These are phyloP conservation scores for Flagelloscypha sp. DNA, from an alignment of 768 basidiomycete genomes.

Conservation along the genomic window DNA sequence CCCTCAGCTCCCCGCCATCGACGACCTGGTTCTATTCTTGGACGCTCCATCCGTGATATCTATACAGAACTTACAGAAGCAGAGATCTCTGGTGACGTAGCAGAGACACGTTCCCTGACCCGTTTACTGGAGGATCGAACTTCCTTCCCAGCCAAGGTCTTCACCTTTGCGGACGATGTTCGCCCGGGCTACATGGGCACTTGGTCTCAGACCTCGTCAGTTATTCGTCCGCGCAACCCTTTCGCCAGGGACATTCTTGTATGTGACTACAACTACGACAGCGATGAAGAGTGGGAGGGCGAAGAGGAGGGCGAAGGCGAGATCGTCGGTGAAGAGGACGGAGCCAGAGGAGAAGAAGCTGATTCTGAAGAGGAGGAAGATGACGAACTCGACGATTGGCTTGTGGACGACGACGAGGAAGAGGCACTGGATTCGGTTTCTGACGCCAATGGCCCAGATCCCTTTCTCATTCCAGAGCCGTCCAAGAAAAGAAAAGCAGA, in stretches of 20 bases:
- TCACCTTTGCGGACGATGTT: conserved; percentile 77
- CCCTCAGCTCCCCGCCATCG: no score
- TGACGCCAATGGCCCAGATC: conserved; percentile 29
- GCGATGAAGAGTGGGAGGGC: conserved; percentile 94
- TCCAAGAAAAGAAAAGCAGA: conserved; percentile 62
- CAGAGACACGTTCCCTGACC: conserved; percentile 57
- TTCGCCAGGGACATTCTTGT: conserved; percentile 68
- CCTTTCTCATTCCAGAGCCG: conserved; percentile 21
- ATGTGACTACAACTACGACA: conserved; percentile 89
- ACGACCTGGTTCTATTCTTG: conserved; percentile 12
- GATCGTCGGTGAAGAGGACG: conserved; percentile 64
- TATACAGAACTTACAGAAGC: conserved; percentile 66
- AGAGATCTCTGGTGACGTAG: conserved; percentile 65
- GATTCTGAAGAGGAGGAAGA: conserved; percentile 52
- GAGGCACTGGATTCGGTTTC: conserved; percentile 33
- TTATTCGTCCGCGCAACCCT: conserved; percentile 78
- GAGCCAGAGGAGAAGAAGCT: conserved; percentile 48
- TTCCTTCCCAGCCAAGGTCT: conserved; percentile 64
- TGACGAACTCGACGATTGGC: conserved; percentile 73
- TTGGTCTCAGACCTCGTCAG: conserved; percentile 75
- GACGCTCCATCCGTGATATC: conserved; percentile 38
- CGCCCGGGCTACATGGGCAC: conserved; percentile 94
- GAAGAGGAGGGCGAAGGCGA: conserved; percentile 77
- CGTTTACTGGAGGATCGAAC: conserved; percentile 51
- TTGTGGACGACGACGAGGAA: conserved; percentile 65